Conservation (phyloP, 1,139 yeast genomes). For the Lizanozyma gosingica region DNA sequence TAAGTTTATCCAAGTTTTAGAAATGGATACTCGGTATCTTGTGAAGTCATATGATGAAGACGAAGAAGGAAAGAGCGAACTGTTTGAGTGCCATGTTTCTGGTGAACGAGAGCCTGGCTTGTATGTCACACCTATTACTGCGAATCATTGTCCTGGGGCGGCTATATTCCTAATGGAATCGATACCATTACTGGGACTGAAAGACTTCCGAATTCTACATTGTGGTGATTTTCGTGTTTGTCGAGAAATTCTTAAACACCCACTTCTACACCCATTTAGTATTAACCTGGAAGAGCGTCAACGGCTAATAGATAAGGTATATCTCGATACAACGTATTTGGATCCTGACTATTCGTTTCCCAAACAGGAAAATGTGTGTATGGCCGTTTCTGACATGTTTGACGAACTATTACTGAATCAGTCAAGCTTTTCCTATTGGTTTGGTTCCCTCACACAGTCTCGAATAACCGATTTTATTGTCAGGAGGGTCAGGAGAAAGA, state of each 20-base stretch:
- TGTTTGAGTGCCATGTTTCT: background rate
- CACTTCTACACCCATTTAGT: conserved; percentile 20
- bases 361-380: conserved; percentile 60
- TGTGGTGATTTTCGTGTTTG: conserved; percentile 90
- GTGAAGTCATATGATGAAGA: conserved; percentile 13
- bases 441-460: conserved; percentile 29
- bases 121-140: conserved; percentile 60
- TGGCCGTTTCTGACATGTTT: conserved; percentile 48
- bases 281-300: conserved; percentile 13
- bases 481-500: conserved; percentile 14
- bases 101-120: conserved; percentile 34
- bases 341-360: conserved; percentile 72
- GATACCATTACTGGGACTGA: conserved; percentile 15
- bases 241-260: conserved; percentile 29
- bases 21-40: conserved; percentile 30
- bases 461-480: conserved; percentile 38
- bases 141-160: conserved; percentile 97
- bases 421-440: conserved; percentile 24
- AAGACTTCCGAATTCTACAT: conserved; percentile 44
- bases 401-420: conserved; percentile 20
- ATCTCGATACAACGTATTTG: conserved; percentile 84
- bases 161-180: conserved; percentile 69
- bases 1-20: conserved; percentile 40
- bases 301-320: conserved; percentile 40
- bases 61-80: conserved; percentile 2